Evolutionary conservation across 2,329 filamentous ascomycete genomes (phyloP), one percentile per base, ranked within the genome.

Genomic region (Cadophora gregata): DNA sequence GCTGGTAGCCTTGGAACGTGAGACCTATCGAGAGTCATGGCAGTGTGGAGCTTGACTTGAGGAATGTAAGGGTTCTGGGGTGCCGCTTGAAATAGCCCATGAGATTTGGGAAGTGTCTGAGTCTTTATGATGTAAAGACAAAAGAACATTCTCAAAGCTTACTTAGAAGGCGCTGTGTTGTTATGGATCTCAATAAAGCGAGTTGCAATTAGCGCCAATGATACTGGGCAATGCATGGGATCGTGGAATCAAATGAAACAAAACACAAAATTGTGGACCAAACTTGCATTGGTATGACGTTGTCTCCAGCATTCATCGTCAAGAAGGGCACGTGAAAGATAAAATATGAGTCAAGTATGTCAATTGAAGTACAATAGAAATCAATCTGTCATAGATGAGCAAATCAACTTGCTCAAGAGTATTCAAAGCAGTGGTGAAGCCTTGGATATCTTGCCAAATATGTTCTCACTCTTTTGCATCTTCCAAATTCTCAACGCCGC

Each of bases 1-100:
- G 58, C 62, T 12, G 68, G 63, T 21, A 51, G 25, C 4, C 19
- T n/a, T 19, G 64, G 47, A 12, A 67, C 25, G 47, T 69, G 68
- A 50, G 55, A 38, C 21, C 55, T 58, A 1, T 25, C 33, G 12
- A 58, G 12, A 14, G 33, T 38, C 55, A 42, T 58, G 55, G 10
- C 25, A 16, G 21, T 24, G 21, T 14, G 10, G 31, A 36, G 55
- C 31, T 38, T 27, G 10, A 8, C n/a, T 24, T 9, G 33, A 14
- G 14, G 31, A 33, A 7, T 42, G 0, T 21, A 42, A 21, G 33
- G 9, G 4, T 38, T 21, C 50, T 42, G 21, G 21, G 10, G 19
- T 25, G n/a, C 8, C 25, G 53, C 31, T 58, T 38, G 38, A 21
- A 58, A 9, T n/a, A 14, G 33, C 19, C 29, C 9, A 55, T 33